A percentile compares a stretch with the other conserved stretches of the same genome.
Evolutionary conservation across 2,329 filamentous ascomycete species (phyloP).

Genomic region (Aurifilum marmelostoma): DNA sequence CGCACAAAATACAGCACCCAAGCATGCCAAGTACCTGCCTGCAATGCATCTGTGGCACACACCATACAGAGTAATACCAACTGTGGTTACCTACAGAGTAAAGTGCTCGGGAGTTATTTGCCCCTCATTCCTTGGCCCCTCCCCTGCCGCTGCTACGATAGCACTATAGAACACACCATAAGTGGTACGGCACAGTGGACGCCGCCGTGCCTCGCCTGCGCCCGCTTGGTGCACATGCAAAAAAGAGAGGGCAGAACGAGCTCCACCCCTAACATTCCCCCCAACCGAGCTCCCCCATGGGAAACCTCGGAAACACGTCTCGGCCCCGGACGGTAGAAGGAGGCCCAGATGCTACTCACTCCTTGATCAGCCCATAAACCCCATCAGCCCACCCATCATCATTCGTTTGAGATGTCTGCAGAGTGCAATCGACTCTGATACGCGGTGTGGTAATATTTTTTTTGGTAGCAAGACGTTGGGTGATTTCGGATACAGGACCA

Average conservation of each 20-base stretch:
- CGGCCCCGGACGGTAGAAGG: background rate
- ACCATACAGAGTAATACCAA: background rate
- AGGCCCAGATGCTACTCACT: conserved; percentile 8
- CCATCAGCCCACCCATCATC: conserved; percentile 26
- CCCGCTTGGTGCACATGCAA: background rate
- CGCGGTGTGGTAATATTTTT: conserved; percentile 1
- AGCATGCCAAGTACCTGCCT: background rate
- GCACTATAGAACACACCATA: background rate
- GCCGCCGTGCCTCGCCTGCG: too few species aligned
- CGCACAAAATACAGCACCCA: background rate
- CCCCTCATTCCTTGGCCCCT: background rate
- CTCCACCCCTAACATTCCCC: background rate
- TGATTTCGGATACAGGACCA: background rate
- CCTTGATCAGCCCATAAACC: conserved; percentile 3
- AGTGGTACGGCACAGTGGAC: too few species aligned
- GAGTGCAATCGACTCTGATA: conserved; percentile 11
- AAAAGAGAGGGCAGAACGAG: background rate
- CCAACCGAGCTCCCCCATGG: background rate
- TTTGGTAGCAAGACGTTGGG: background rate
- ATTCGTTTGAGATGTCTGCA: conserved; percentile 20
- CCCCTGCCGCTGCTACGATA: background rate
- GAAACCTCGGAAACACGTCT: conserved; percentile 11
- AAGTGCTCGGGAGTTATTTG: background rate
- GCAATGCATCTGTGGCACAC: background rate
- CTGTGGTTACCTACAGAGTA: background rate